These are phyloP conservation scores for Colletotrichum gigasporum DNA, from an alignment of 2,329 filamentous ascomycete genomes.

Conservation along the genomic window DNA sequence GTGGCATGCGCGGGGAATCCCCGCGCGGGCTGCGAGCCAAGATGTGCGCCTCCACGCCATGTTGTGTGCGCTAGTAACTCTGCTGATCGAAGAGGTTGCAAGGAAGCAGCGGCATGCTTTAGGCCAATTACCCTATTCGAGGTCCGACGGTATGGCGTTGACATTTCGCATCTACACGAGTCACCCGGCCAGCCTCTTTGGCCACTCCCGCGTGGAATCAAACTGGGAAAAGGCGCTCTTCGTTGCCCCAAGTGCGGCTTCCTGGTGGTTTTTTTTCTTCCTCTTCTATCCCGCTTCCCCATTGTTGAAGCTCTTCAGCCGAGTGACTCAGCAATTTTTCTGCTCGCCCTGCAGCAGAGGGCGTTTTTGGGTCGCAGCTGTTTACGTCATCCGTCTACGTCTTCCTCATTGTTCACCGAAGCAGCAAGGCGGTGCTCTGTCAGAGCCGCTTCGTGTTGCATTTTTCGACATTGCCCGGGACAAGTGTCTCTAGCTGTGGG, in stretches of 20 bases:
- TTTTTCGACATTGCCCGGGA: not conserved
- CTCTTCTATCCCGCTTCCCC: too few relatives aligned
- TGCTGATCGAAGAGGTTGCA: not conserved
- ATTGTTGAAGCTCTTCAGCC: too few relatives aligned
- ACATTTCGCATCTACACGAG: not conserved
- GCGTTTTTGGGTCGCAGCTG: not conserved
- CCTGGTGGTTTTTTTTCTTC: not conserved
- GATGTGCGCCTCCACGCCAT: not conserved
- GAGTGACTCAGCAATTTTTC: slow-evolving; percentile 7
- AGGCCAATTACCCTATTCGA: not conserved
- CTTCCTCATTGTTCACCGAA: slow-evolving; percentile 12
- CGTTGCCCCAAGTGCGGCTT: slow-evolving; percentile 7
- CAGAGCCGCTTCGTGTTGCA: not conserved
- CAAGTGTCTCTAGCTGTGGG: not conserved
- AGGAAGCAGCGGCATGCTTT: slow-evolving; percentile 13
- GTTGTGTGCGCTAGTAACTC: not conserved
- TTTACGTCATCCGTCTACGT: not conserved
- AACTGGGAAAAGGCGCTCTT: not conserved
- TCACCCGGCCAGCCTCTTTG: not conserved
- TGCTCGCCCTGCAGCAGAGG: not conserved
- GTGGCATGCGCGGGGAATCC: not conserved
- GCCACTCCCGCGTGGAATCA: not conserved
- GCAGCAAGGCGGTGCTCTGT: not conserved
- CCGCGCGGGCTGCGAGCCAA: not conserved
- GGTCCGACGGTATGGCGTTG: not conserved